Evolutionary conservation across 129 eudicot genomes (phyloP).

Genomic region (Tanacetum coccineum): DNA sequence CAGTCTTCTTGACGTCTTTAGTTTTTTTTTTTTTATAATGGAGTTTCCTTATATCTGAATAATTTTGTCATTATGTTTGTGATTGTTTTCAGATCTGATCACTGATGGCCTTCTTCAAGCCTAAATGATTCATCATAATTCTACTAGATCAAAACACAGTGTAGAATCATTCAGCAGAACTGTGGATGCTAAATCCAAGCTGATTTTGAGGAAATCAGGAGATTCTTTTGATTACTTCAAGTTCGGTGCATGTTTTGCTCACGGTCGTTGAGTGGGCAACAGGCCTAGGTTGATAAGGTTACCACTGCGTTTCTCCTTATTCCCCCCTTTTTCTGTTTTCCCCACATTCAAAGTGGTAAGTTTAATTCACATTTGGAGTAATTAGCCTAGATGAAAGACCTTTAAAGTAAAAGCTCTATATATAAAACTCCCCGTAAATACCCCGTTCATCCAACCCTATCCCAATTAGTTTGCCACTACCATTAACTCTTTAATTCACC

Average conservation of each 20-base stretch:
- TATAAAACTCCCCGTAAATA: conserved; percentile 78
- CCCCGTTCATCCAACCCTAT: too few relatives aligned
- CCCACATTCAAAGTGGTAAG: conserved; percentile 81
- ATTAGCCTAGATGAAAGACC: conserved; percentile 78
- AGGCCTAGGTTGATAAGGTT: conserved; percentile 52
- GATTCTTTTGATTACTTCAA: conserved; percentile 81
- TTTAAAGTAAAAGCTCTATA: conserved; percentile 69
- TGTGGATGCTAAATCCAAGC: conserved; percentile 89
- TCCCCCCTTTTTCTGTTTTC: too few relatives aligned
- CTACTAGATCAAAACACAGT: conserved; percentile 68
- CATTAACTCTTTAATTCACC: too few relatives aligned
- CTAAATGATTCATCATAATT: conserved; percentile 58
- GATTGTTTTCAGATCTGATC: conserved; percentile 32
- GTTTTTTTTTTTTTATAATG: too few relatives aligned
- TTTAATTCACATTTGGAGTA: conserved; percentile 81
- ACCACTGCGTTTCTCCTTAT: conserved; percentile 87
- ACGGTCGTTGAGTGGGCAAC: conserved; percentile 25
- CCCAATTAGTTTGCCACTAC: too few relatives aligned
- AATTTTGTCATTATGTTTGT: conserved; percentile 5
- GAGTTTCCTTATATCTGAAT: background rate
- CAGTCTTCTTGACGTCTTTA: background rate
- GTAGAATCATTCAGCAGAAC: conserved; percentile 74
- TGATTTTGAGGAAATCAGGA: conserved; percentile 76
- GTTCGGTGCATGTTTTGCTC: conserved; percentile 52
- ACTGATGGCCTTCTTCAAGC: conserved; percentile 72